Conservation (phyloP, 768 basidiomycete genomes). For the Suillus decipiens region DNA sequence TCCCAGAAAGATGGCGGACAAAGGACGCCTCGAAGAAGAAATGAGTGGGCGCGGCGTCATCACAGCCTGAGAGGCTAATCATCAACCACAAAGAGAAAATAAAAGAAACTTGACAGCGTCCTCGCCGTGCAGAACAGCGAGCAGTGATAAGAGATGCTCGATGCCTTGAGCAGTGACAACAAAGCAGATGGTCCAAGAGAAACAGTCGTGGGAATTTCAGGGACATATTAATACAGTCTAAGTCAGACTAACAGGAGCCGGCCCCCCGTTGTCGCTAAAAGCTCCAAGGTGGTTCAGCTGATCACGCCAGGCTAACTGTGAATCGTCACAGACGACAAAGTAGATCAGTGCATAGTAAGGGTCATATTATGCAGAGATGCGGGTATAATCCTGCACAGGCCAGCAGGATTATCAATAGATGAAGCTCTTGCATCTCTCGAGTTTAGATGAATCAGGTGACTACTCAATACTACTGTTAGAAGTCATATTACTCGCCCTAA, state of each 20-base stretch:
- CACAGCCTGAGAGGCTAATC: conserved; percentile 28
- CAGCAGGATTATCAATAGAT: too few relatives aligned
- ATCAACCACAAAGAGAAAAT: conserved; percentile 26
- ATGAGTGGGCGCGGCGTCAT: conserved; percentile 54
- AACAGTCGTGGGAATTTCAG: conserved; percentile 30
- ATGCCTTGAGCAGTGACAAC: conserved; percentile 14
- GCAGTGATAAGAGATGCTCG: conserved; percentile 25
- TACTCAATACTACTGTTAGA: too few relatives aligned
- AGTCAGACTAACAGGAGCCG: background rate
- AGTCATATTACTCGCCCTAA: too few relatives aligned
- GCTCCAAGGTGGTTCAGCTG: background rate
- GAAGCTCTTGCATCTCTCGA: too few relatives aligned
- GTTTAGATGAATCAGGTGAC: too few relatives aligned
- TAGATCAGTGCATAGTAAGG: background rate
- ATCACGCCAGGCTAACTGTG: background rate
- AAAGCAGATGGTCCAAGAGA: conserved; percentile 17
- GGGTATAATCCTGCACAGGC: background rate
- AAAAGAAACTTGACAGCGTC: conserved; percentile 13
- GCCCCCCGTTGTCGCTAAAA: background rate
- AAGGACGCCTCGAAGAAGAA: conserved; percentile 50
- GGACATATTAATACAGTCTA: conserved; percentile 17
- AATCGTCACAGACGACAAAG: background rate
- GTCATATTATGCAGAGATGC: background rate
- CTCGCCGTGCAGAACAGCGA: conserved; percentile 29
- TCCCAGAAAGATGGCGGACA: conserved; percentile 64